Evolutionary conservation across 352 stramenopile genomes (phyloP).

Genomic region (Pelagophyceae sp.): DNA sequence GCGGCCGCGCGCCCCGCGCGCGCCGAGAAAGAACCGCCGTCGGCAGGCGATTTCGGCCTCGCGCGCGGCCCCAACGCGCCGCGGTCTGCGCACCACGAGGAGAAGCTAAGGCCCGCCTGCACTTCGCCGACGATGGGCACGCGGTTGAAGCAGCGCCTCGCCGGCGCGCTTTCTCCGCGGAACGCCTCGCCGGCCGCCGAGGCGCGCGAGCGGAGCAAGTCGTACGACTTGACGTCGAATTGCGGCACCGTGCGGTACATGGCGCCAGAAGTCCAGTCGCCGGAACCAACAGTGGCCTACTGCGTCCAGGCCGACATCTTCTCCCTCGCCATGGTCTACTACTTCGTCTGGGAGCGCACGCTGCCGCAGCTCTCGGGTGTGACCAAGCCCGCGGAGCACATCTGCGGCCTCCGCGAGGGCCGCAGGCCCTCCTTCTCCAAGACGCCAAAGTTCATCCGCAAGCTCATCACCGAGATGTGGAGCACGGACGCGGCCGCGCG

Average conservation of each 20-base stretch:
- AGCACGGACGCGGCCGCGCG: background rate
- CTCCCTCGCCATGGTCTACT: conserved; percentile 9
- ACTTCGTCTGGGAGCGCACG: conserved; percentile 4
- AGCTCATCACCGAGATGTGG: background rate
- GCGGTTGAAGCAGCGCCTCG: background rate
- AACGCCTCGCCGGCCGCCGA: no score
- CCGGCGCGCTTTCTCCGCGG: background rate
- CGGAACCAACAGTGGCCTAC: background rate
- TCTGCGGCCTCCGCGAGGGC: background rate
- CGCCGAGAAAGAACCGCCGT: no score
- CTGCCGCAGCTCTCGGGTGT: background rate
- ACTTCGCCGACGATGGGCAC: no score
- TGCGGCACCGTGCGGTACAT: background rate
- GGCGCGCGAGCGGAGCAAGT: no score
- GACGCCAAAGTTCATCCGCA: background rate
- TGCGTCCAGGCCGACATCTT: background rate
- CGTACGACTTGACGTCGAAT: background rate
- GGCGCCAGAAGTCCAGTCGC: background rate
- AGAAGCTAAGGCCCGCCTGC: no score
- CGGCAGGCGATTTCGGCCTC: no score
- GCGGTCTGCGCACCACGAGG: no score
- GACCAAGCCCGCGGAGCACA: background rate
- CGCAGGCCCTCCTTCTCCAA: background rate
- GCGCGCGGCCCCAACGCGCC: no score
- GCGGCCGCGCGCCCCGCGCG: no score